Percentiles rank a stretch among this genome's conserved stretches.
Conservation (phyloP, 257 asterid species). For the Capsicum baccatum region DNA sequence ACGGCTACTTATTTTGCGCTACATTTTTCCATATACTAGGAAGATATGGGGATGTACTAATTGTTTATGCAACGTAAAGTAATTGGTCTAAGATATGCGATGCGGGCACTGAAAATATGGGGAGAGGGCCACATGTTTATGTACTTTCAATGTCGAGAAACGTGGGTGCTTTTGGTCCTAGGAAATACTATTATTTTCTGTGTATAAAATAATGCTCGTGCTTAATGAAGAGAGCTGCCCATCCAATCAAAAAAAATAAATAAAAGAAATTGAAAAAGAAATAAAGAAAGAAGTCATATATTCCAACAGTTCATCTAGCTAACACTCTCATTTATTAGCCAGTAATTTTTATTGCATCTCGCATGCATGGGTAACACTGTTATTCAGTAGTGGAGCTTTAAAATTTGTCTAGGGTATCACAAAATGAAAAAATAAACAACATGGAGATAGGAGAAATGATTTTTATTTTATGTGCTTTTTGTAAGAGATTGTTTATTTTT, state of each 20-base stretch:
- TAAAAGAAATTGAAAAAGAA: too few species aligned
- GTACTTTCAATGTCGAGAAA: constrained; percentile 20
- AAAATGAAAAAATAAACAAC: too few species aligned
- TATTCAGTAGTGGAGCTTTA: too few species aligned
- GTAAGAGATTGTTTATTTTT: too few species aligned
- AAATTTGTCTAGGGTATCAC: too few species aligned
- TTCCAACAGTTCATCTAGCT: not conserved
- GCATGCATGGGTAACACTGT: not conserved
- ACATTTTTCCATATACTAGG: too few species aligned
- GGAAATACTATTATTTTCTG: not conserved
- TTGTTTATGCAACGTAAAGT: not conserved
- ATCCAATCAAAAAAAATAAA: not conserved
- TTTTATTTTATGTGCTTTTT: too few species aligned
- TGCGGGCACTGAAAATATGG: not conserved
- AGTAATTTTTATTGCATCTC: not conserved
- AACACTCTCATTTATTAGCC: not conserved
- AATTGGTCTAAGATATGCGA: not conserved
- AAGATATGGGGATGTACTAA: not conserved
- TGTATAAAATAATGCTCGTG: not conserved
- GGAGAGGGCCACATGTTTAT: not conserved
- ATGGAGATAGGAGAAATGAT: too few species aligned
- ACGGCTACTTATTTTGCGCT: too few species aligned
- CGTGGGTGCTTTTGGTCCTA: constrained; percentile 12
- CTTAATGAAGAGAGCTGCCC: not conserved
- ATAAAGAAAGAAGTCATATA: not conserved